phyloP scores from a whole-genome alignment of 1,284 basidiomycete genomes.

The Rhodotorula sp. region DNA sequence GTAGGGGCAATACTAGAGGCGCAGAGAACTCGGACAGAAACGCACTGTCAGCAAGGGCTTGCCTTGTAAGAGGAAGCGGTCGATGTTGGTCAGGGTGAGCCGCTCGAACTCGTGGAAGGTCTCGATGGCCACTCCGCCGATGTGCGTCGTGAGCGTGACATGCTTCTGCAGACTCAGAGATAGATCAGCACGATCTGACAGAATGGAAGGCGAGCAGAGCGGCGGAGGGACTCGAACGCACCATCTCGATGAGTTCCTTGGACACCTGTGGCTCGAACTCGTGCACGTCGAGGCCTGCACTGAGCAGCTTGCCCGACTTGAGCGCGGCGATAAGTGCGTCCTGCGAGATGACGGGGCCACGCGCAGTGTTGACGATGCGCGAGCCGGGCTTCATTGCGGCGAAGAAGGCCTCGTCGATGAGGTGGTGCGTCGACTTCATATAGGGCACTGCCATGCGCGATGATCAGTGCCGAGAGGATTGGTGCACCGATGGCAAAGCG shows the following conservation, averaged over 20 bases:
- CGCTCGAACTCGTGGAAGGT: conserved; percentile 12
- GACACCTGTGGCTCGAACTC: conserved; percentile 15
- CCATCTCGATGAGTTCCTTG: conserved; percentile 10
- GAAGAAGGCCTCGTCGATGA: conserved; percentile 5
- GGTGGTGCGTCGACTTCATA: conserved; percentile 7
- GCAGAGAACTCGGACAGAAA: background rate
- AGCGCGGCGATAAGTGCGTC: conserved; percentile 8
- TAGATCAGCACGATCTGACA: background rate
- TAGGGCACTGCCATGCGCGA: background rate
- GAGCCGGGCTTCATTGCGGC: conserved; percentile 2
- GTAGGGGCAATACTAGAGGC: background rate
- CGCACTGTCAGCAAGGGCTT: conserved; percentile 3
- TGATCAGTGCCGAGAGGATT: too few species aligned
- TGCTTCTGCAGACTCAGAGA: background rate
- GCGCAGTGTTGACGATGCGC: conserved; percentile 13
- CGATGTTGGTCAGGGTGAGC: background rate
- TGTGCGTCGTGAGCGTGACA: conserved; percentile 11
- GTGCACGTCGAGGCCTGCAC: conserved; percentile 8
- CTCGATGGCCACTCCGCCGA: conserved; percentile 10
- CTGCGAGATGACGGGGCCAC: conserved; percentile 10
- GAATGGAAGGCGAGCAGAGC: background rate
- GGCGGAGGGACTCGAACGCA: background rate
- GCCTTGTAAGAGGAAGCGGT: conserved; percentile 3
- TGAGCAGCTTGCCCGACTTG: conserved; percentile 7
- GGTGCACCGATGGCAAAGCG: too few species aligned